These are phyloP conservation scores for Quercus wislizeni DNA, from an alignment of 306 rosid genomes.

Conservation along the genomic window DNA sequence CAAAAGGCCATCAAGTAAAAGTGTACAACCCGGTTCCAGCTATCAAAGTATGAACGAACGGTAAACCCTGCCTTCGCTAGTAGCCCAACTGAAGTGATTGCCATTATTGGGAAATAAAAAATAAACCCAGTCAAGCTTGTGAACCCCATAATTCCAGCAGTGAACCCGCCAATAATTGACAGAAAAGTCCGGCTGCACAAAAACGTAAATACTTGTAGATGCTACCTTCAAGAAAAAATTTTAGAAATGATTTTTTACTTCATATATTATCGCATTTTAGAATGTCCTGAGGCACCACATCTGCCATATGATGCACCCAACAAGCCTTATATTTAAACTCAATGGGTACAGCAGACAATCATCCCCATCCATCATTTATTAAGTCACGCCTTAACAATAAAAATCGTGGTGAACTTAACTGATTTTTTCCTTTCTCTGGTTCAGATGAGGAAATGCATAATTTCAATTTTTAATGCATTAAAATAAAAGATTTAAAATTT, in stretches of 20 bases:
- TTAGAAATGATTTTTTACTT: neutral
- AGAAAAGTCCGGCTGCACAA: constrained; percentile 86
- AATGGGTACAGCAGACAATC: neutral
- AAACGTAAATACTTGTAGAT: neutral
- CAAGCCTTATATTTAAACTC: neutral
- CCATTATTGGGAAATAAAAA: constrained; percentile 73
- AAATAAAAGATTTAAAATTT: no score
- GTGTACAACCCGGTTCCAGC: constrained; percentile 49
- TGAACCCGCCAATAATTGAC: constrained; percentile 89
- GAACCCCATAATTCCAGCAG: constrained; percentile 92
- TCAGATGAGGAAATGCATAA: no score
- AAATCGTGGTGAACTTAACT: no score
- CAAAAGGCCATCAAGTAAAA: constrained; percentile 65
- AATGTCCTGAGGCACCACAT: no score
- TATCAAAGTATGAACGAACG: constrained; percentile 55
- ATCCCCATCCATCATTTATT: neutral
- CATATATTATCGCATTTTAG: neutral
- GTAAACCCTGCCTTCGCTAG: constrained; percentile 64
- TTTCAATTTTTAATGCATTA: no score
- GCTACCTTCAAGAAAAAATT: neutral
- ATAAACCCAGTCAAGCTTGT: constrained; percentile 79
- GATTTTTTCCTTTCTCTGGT: no score
- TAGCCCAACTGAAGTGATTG: constrained; percentile 63
- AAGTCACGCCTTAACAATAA: neutral
- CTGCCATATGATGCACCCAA: neutral